Evolutionary conservation across 2,329 filamentous ascomycete genomes (phyloP).

Genomic region (Cladosporium sphaerospermum): DNA sequence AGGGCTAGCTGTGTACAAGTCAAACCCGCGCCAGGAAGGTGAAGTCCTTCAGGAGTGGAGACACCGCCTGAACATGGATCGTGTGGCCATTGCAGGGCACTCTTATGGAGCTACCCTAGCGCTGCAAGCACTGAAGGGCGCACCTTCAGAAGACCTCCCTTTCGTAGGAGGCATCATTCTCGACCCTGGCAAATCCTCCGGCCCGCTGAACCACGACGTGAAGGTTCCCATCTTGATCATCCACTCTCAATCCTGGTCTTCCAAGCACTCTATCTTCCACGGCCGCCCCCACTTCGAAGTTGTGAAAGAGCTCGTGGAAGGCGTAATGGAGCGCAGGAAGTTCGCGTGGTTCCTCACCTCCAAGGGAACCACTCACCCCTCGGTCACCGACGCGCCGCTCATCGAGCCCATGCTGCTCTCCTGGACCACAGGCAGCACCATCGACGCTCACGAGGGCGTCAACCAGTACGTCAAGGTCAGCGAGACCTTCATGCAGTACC

Average conservation of each 20-base stretch:
- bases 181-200: constrained; percentile 60
- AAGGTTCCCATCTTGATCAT: constrained; percentile 54
- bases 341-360: constrained; percentile 40
- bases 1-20: constrained; percentile 29
- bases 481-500: constrained; percentile 51
- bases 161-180: constrained; percentile 56
- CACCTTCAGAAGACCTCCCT: constrained; percentile 37
- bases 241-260: constrained; percentile 61
- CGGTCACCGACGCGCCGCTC: constrained; percentile 60
- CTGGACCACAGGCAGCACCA: constrained; percentile 55
- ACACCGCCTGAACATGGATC: constrained; percentile 48
- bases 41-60: constrained; percentile 45
- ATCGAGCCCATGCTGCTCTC: constrained; percentile 56
- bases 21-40: constrained; percentile 47
- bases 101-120: constrained; percentile 62
- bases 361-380: constrained; percentile 48
- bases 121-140: constrained; percentile 52
- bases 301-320: constrained; percentile 50
- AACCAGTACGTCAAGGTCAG: constrained; percentile 56
- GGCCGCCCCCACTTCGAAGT: constrained; percentile 59
- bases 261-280: constrained; percentile 51
- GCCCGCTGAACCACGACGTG: constrained; percentile 55
- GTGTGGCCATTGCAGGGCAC: constrained; percentile 56
- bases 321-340: constrained; percentile 37
- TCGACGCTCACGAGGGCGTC: constrained; percentile 52